These are phyloP conservation scores for Lipomyces yamanashiensis DNA, from an alignment of 805 yeast species.

Conservation along the genomic window DNA sequence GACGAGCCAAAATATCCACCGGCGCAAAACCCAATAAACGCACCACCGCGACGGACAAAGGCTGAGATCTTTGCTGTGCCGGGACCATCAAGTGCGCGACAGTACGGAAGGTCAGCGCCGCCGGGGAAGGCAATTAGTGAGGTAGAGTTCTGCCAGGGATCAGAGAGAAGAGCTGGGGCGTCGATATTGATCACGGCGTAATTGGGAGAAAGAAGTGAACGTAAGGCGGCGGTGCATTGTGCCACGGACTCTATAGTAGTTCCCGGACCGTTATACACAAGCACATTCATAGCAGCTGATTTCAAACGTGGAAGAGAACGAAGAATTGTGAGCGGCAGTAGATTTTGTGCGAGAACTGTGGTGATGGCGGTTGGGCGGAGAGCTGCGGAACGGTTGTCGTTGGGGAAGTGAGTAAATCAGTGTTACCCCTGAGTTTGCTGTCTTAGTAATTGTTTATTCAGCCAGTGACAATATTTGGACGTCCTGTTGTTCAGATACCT, in stretches of 20 bases:
- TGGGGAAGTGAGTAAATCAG: no score
- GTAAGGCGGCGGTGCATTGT: constrained; percentile 77
- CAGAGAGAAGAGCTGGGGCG: constrained; percentile 64
- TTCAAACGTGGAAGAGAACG: no score
- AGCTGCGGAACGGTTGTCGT: no score
- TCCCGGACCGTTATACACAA: constrained; percentile 77
- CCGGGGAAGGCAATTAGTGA: constrained; percentile 88
- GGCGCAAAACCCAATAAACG: constrained; percentile 87
- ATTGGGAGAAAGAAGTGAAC: constrained; percentile 77
- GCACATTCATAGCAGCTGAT: constrained; percentile 64
- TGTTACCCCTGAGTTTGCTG: no score
- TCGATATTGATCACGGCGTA: constrained; percentile 82
- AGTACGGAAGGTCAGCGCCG: constrained; percentile 92
- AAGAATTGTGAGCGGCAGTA: no score
- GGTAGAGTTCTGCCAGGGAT: constrained; percentile 88
- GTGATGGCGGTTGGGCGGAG: no score
- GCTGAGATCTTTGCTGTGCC: constrained; percentile 65
- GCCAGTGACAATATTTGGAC: no score
- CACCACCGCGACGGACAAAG: constrained; percentile 79
- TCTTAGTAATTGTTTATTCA: no score
- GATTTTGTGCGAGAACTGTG: no score
- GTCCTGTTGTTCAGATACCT: no score
- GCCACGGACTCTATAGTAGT: constrained; percentile 85
- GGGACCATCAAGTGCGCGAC: constrained; percentile 69
- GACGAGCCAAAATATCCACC: constrained; percentile 87